Conservation (phyloP, 208 protist species). For the Leishmania arabica region DNA sequence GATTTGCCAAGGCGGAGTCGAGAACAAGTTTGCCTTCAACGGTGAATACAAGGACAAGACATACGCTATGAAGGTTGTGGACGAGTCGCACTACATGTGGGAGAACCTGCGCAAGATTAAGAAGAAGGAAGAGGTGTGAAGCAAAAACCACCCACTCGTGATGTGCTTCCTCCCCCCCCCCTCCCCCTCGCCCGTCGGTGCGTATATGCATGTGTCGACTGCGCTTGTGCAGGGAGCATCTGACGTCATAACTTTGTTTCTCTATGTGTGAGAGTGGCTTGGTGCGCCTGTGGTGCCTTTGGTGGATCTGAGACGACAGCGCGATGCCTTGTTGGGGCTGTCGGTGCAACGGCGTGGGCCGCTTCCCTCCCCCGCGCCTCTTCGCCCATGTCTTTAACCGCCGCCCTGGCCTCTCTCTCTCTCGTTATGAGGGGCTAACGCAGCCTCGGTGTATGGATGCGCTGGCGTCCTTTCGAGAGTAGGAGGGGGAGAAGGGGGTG, state of each 20-base stretch:
- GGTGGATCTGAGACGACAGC: not conserved
- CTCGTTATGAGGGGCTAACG: not conserved
- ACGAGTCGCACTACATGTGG: conserved; percentile 94
- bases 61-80: conserved; percentile 86
- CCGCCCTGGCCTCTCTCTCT: not conserved
- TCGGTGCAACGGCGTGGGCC: not conserved
- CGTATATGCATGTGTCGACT: not conserved
- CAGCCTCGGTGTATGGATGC: not conserved
- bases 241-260: not conserved
- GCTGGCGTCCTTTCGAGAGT: not conserved
- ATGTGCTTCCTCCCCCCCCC: not conserved
- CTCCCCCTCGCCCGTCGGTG: not conserved
- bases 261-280: not conserved
- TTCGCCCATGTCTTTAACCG: not conserved
- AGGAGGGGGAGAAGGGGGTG: not conserved
- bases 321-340: not conserved
- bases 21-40: conserved; percentile 93
- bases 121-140: conserved; percentile 71
- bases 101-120: conserved; percentile 91
- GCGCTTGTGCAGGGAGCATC: not conserved
- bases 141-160: not conserved
- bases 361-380: not conserved
- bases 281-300: not conserved
- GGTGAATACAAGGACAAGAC: conserved; percentile 90
- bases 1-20: conserved; percentile 90